Evolutionary conservation across 2,329 filamentous ascomycete genomes (phyloP).

Genomic region (Canariomyces notabilis): DNA sequence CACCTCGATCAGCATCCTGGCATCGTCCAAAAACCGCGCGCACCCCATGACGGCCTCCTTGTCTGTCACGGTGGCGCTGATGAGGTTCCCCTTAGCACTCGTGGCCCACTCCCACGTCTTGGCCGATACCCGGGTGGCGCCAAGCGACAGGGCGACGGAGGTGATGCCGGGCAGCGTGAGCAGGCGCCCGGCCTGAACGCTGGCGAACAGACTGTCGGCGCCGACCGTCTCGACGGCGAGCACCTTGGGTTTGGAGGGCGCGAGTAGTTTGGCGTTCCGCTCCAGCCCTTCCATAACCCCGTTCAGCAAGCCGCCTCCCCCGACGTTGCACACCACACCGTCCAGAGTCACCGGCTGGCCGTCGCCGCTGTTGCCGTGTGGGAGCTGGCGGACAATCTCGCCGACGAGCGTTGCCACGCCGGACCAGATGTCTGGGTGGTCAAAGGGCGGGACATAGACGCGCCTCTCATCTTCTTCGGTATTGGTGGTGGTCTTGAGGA

Average conservation of each 20-base stretch:
- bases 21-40: slow-evolving; percentile 74
- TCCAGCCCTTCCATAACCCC: slow-evolving; percentile 59
- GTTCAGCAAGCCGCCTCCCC: slow-evolving; percentile 65
- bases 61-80: slow-evolving; percentile 62
- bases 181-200: slow-evolving; percentile 48
- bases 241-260: slow-evolving; percentile 45
- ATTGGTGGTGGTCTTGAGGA: slow-evolving; percentile 35
- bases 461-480: slow-evolving; percentile 15
- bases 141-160: slow-evolving; percentile 65
- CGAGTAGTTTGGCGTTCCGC: slow-evolving; percentile 7
- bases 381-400: slow-evolving; percentile 36
- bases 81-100: slow-evolving; percentile 37
- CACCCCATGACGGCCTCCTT: slow-evolving; percentile 75
- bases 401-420: slow-evolving; percentile 55
- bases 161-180: slow-evolving; percentile 65
- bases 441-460: slow-evolving; percentile 63
- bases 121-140: slow-evolving; percentile 60
- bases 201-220: slow-evolving; percentile 58
- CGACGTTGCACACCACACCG: slow-evolving; percentile 63
- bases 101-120: slow-evolving; percentile 54
- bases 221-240: slow-evolving; percentile 70
- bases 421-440: slow-evolving; percentile 61
- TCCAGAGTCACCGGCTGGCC: slow-evolving; percentile 43
- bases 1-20: slow-evolving; percentile 73
- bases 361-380: slow-evolving; percentile 25